Percentiles rank a stretch among this genome's conserved stretches.
phyloP scores from a whole-genome alignment of 2,329 filamentous ascomycete genomes.

The Balansia obtecta region DNA sequence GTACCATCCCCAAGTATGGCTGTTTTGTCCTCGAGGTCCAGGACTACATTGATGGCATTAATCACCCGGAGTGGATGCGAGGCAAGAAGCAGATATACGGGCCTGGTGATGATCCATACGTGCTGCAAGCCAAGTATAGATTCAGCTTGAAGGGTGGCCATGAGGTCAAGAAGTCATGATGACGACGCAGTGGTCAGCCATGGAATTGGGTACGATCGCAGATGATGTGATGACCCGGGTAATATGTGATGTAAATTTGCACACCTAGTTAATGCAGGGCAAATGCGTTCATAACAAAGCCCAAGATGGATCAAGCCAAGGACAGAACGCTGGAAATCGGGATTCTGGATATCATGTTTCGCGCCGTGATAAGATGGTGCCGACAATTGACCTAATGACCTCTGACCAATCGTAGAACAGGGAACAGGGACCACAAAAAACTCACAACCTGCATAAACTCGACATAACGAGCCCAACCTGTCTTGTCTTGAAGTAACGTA shows the following conservation, averaged over 20 bases:
- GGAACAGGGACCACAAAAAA: background rate
- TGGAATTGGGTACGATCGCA: background rate
- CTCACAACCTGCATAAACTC: background rate
- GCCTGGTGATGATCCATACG: constrained; percentile 47
- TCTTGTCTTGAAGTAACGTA: background rate
- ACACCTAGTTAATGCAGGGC: background rate
- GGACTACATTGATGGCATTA: constrained; percentile 90
- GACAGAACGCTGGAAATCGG: background rate
- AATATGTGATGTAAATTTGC: background rate
- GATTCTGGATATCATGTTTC: background rate
- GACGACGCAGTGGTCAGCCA: background rate
- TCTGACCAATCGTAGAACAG: constrained; percentile 4
- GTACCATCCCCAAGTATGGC: constrained; percentile 61
- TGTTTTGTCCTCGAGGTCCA: constrained; percentile 87
- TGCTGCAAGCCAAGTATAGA: constrained; percentile 48
- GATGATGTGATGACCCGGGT: background rate
- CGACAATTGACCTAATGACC: background rate
- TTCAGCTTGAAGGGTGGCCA: constrained; percentile 34
- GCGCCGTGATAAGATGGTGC: too few relatives aligned
- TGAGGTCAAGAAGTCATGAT: constrained; percentile 3
- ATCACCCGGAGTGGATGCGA: constrained; percentile 78
- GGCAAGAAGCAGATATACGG: constrained; percentile 42
- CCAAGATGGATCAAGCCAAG: background rate
- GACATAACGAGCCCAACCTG: background rate
- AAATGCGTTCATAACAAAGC: background rate